Base-by-base conservation (phyloP, 306 rosid species). In the Senna siamea region DNA sequence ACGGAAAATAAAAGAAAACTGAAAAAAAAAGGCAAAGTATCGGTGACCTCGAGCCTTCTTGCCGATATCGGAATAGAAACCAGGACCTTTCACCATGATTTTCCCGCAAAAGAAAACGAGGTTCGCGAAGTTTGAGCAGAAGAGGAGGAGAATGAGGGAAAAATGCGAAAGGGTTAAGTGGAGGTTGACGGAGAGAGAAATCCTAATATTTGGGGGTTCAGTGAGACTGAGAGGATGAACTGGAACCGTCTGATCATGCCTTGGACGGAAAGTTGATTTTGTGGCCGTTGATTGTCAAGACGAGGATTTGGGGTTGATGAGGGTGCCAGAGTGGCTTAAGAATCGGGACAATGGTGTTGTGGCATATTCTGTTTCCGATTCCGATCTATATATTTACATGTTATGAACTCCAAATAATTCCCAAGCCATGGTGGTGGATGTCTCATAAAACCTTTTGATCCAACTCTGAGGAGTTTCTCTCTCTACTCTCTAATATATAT, bases 41-140 rank as follows among this genome's bases (percentile, higher is more conserved):
- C 9, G 34, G 17, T 22, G 12, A 91, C 98, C 98, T 84, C 96
- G 84, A 74, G 97, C 89, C 87, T 59, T 91, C 80, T 91, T 94
- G 82, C 96, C 98, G 80, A 91, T 91, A 11, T 94, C 98, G 54
- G 87, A 11, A 87, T 89, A 94, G 76, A 94, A 94, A 66, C 98
- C 98, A 5, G 97, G 98, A 37, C 98, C 98, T 66, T 89, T 91
- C 93, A 75, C 98, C 98, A 89, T 94, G 80, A 62, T 82, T 81
- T 77, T 67, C 48, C 68, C 59, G 72, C 58, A 81, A 88, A 80
- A 5, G 1, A 37, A 26, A 80, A 73, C 48, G 57, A 54, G n/a
- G 44, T 3, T 48, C 13, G 38, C 9, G 9, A 9, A 2, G 34
- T 34, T 68, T 22, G 35, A 76, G 48, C 4, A n/a, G 35, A 59